Evolutionary conservation across 2,329 filamentous ascomycete genomes (phyloP).

Genomic region (Massarina eburnea): DNA sequence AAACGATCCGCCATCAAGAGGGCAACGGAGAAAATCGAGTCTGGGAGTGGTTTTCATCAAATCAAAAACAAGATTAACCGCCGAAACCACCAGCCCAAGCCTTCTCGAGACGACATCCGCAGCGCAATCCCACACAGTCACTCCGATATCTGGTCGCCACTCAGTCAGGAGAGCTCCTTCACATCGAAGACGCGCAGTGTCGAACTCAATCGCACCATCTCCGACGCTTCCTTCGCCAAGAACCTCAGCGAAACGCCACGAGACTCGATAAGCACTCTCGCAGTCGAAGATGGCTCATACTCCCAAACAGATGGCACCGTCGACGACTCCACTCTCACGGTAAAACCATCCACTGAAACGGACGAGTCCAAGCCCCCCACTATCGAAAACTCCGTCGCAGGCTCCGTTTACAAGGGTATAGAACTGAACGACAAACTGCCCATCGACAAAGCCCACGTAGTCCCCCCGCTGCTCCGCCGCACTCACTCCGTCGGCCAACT

Average conservation of each 20-base stretch:
- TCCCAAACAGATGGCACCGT: conserved; percentile 15
- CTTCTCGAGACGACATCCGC: conserved; percentile 39
- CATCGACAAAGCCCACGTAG: conserved; percentile 51
- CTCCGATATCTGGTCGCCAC: conserved; percentile 17
- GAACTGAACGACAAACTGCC: conserved; percentile 52
- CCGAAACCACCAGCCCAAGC: conserved; percentile 45
- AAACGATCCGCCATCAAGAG: conserved; percentile 71
- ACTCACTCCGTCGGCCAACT: conserved; percentile 59
- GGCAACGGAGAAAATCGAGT: conserved; percentile 76
- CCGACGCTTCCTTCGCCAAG: conserved; percentile 32
- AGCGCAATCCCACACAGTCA: conserved; percentile 23
- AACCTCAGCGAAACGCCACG: conserved; percentile 37
- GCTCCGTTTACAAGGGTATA: conserved; percentile 60
- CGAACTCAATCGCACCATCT: not conserved
- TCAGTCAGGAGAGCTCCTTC: conserved; percentile 14
- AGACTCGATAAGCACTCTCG: conserved; percentile 27
- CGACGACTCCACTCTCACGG: conserved; percentile 16
- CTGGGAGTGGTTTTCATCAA: conserved; percentile 77
- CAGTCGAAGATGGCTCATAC: conserved; percentile 14
- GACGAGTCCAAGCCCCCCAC: conserved; percentile 39
- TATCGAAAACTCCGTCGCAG: conserved; percentile 58
- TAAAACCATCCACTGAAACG: conserved; percentile 16
- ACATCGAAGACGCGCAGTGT: conserved; percentile 9
- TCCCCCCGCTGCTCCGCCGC: conserved; percentile 59
- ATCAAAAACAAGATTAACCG: conserved; percentile 82